Base-by-base conservation (phyloP, 1,284 basidiomycete species). In the Neolentinus lepideus region DNA sequence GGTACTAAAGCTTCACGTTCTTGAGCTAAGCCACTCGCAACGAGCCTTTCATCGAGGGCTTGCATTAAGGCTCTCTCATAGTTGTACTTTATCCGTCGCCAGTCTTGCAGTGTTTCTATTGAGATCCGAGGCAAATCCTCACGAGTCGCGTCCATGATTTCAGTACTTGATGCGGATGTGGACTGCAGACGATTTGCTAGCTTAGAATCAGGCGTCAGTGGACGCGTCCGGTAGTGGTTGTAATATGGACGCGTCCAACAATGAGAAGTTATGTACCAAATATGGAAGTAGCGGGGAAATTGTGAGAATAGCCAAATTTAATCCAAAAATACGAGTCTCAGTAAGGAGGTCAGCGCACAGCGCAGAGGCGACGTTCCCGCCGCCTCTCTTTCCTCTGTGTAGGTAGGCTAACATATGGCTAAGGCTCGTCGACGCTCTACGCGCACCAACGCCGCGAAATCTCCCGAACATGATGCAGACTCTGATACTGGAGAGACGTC, bases 41-140 rank as follows among this genome's bases (percentile, higher is more conserved):
- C 66, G 14, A 80, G 68, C 54, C 72, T 69, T 19, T 69, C 67
- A 38, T 83, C 75, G 35, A 86, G 67, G 46, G 67, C 67, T 0
- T 69, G 65, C 11, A 78, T 56, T 1, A 78, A 72, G 16, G 79
- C 73, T 12, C 67, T 62, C 45, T 69, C 74, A 60, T 82, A 80
- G 63, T 78, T 79, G 43, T 67, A 61, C 58, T 79, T 77, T 54
- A 88, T 74, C 25, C 76, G 74, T 55, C 76, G 71, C 85, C 84
- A 88, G 63, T 85, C 82, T 33, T 79, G 73, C 11, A 83, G 68
- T 3, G 77, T 76, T 56, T 83, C 83, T 21, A 88, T 71, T 16
- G 84, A 84, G 22, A 89, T 75, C 36, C 85, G 80, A 8, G 79
- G 78, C 26, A 84, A 67, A 54, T 88, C 85, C 65, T 85, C 82